Percentiles rank a stretch among this genome's conserved stretches.
Conservation (phyloP, 306 rosid species). For the Trifolium repens region DNA sequence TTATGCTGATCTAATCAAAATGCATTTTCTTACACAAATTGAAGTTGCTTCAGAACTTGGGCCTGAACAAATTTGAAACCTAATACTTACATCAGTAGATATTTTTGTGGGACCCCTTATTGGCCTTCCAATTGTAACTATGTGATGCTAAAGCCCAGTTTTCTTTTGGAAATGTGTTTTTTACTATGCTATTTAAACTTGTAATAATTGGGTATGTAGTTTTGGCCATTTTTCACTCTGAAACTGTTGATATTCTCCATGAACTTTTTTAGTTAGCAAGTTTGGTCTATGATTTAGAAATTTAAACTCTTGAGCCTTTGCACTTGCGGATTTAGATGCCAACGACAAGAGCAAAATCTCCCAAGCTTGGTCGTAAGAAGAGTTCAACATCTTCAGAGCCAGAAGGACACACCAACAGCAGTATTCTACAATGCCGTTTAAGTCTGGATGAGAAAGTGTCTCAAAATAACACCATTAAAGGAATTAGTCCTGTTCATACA, state of each 20-base stretch:
- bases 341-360: slow-evolving; percentile 97
- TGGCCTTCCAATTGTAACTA: slow-evolving; percentile 9
- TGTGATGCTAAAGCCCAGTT: slow-evolving; percentile 16
- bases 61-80: neutral
- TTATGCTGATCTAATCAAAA: neutral
- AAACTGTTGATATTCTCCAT: slow-evolving; percentile 28
- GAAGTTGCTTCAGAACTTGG: neutral
- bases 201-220: slow-evolving; percentile 11
- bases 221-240: slow-evolving; percentile 15
- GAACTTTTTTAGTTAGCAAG: slow-evolving; percentile 25
- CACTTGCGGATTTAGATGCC: slow-evolving; percentile 73
- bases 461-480: slow-evolving; percentile 58
- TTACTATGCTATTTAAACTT: neutral
- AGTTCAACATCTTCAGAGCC: slow-evolving; percentile 53
- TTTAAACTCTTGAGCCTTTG: slow-evolving; percentile 24
- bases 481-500: slow-evolving; percentile 48
- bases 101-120: slow-evolving; percentile 1
- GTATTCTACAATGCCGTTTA: slow-evolving; percentile 55
- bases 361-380: slow-evolving; percentile 95
- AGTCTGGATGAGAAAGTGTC: slow-evolving; percentile 78
- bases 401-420: slow-evolving; percentile 53
- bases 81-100: slow-evolving; percentile 16
- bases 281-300: slow-evolving; percentile 26
- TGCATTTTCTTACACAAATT: neutral
- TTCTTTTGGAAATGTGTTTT: neutral